Evolutionary conservation across 129 eudicot genomes (phyloP).

Genomic region (Pseudognaphalium luteoalbum): DNA sequence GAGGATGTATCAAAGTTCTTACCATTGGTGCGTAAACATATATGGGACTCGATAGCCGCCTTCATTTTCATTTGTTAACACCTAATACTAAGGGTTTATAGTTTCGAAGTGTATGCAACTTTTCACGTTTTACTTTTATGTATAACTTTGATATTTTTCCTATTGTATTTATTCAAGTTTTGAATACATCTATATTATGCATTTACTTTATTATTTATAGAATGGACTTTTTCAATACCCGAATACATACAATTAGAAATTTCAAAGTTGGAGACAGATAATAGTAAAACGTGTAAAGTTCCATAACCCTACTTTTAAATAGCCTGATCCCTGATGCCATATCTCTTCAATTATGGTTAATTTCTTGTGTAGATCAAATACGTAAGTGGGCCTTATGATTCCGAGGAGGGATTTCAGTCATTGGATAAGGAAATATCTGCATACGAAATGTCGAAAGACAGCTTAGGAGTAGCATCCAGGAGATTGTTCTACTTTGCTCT

Average conservation of each 20-base stretch:
- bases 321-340: no score
- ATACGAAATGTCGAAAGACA: constrained; percentile 54
- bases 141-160: no score
- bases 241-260: background rate
- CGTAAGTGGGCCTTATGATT: constrained; percentile 75
- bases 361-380: constrained; percentile 61
- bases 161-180: no score
- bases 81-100: background rate
- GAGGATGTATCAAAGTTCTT: constrained; percentile 64
- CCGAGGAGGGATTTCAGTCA: constrained; percentile 66
- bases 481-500: constrained; percentile 98
- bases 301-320: no score
- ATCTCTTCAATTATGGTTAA: background rate
- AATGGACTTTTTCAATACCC: no score
- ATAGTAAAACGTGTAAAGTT: no score
- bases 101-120: no score
- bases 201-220: background rate
- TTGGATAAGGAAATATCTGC: constrained; percentile 74
- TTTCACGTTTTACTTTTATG: no score
- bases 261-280: no score
- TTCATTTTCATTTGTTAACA: background rate
- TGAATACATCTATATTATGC: background rate
- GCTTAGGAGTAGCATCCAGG: constrained; percentile 58
- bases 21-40: constrained; percentile 48
- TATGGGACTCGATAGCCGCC: background rate